These are phyloP conservation scores for Ophiostoma angusticollis DNA, from an alignment of 2,329 filamentous ascomycete genomes.

Conservation along the genomic window DNA sequence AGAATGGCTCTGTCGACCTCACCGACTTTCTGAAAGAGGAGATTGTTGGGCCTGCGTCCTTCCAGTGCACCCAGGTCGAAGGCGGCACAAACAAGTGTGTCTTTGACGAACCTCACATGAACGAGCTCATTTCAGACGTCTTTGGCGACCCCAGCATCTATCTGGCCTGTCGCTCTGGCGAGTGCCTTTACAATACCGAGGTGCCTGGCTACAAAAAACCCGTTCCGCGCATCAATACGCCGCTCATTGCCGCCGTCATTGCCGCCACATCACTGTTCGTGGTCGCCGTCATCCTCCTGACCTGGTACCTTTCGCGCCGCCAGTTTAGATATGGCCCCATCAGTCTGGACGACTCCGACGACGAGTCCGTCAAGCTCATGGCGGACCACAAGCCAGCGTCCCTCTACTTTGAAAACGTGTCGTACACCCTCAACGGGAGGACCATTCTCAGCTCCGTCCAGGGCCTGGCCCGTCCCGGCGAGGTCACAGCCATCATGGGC, in stretches of 20 bases:
- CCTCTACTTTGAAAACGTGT: slow-evolving; percentile 76
- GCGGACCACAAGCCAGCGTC: slow-evolving; percentile 83
- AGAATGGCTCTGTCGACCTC: slow-evolving; percentile 82
- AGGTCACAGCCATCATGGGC: slow-evolving; percentile 95
- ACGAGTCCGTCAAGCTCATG: slow-evolving; percentile 77
- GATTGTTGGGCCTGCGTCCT: slow-evolving; percentile 79
- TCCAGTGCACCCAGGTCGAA: slow-evolving; percentile 57
- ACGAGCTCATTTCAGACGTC: slow-evolving; percentile 72
- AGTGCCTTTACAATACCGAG: slow-evolving; percentile 87
- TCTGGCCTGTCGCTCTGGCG: slow-evolving; percentile 69
- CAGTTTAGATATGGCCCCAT: slow-evolving; percentile 59
- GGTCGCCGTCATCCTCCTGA: slow-evolving; percentile 67
- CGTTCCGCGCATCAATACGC: slow-evolving; percentile 92
- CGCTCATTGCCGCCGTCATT: slow-evolving; percentile 87
- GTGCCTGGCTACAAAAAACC: slow-evolving; percentile 82
- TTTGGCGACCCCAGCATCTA: slow-evolving; percentile 89
- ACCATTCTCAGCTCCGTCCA: slow-evolving; percentile 69
- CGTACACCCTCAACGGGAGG: slow-evolving; percentile 78
- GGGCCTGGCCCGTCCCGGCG: slow-evolving; percentile 85
- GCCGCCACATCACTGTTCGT: slow-evolving; percentile 69
- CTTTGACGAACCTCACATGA: slow-evolving; percentile 87
- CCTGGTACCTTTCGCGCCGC: slow-evolving; percentile 81
- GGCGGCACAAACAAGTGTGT: slow-evolving; percentile 55
- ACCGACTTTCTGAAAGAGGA: slow-evolving; percentile 71
- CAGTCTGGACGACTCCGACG: slow-evolving; percentile 76